These are phyloP conservation scores for Auxenochlorella pyrenoidosa DNA, from an alignment of 139 green algal genomes.

Conservation along the genomic window DNA sequence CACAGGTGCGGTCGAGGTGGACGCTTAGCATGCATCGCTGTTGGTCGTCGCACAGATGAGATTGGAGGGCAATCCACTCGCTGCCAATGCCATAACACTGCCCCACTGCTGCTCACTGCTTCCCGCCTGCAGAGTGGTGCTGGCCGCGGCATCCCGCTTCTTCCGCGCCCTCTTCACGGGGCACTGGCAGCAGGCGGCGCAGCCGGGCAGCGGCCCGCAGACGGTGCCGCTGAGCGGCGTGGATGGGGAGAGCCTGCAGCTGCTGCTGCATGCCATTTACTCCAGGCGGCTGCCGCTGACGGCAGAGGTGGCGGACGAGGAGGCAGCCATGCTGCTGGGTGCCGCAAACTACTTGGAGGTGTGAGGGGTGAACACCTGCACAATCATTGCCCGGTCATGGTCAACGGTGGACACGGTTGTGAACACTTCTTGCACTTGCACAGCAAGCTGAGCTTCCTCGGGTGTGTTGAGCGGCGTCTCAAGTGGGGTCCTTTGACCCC, in stretches of 20 bases:
- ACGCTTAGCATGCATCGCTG: too few relatives aligned
- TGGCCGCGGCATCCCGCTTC: constrained; percentile 55
- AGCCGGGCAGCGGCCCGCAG: background rate
- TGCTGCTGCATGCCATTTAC: constrained; percentile 57
- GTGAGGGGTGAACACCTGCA: background rate
- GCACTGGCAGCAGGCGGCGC: constrained; percentile 12
- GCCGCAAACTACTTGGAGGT: constrained; percentile 37
- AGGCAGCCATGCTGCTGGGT: constrained; percentile 18
- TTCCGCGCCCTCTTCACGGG: constrained; percentile 62
- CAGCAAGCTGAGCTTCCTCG: too few relatives aligned
- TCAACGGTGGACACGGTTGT: too few relatives aligned
- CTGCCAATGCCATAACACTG: too few relatives aligned
- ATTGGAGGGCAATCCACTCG: too few relatives aligned
- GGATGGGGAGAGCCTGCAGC: constrained; percentile 28
- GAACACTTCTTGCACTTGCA: too few relatives aligned
- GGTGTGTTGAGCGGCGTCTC: too few relatives aligned
- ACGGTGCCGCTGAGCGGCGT: constrained; percentile 42
- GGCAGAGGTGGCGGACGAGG: background rate
- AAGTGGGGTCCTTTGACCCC: too few relatives aligned
- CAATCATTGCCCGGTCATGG: too few relatives aligned
- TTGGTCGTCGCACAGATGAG: too few relatives aligned
- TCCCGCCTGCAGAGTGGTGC: constrained; percentile 40
- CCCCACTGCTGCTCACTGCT: background rate
- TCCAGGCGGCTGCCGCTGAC: constrained; percentile 17
- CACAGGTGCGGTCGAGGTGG: constrained; percentile 51